Conservation (phyloP, 768 basidiomycete genomes). For the Suillus ampliporus region DNA sequence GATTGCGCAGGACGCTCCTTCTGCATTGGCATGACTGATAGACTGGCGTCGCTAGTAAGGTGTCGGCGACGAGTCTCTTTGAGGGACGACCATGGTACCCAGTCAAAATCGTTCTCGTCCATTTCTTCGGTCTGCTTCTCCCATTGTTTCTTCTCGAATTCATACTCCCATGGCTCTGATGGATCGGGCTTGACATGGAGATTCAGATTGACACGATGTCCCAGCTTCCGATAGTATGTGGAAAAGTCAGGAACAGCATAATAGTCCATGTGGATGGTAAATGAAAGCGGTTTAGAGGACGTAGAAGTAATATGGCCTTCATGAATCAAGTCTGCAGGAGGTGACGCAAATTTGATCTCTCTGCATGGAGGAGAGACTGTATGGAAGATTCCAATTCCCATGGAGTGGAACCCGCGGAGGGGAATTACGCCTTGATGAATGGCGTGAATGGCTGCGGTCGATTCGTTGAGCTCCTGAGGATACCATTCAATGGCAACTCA, state of each 20-base stretch:
- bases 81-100: conserved; percentile 7
- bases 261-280: neutral
- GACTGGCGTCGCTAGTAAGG: neutral
- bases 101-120: conserved; percentile 7
- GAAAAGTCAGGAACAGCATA: neutral
- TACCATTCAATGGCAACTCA: neutral
- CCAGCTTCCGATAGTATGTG: neutral
- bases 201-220: neutral
- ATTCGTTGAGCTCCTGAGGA: neutral
- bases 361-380: neutral
- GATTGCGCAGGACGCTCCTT: neutral
- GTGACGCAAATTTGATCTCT: neutral
- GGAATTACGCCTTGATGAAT: neutral
- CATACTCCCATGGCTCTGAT: conserved; percentile 1
- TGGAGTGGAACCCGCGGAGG: neutral
- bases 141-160: neutral
- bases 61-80: neutral
- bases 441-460: neutral
- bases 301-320: neutral
- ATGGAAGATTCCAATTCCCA: neutral
- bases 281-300: conserved; percentile 1
- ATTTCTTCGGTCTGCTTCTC: too few species aligned
- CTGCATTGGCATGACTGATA: neutral
- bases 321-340: neutral
- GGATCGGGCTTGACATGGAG: neutral